Conservation (phyloP, 305 asterid species). For the Fraxinus paxiana region DNA sequence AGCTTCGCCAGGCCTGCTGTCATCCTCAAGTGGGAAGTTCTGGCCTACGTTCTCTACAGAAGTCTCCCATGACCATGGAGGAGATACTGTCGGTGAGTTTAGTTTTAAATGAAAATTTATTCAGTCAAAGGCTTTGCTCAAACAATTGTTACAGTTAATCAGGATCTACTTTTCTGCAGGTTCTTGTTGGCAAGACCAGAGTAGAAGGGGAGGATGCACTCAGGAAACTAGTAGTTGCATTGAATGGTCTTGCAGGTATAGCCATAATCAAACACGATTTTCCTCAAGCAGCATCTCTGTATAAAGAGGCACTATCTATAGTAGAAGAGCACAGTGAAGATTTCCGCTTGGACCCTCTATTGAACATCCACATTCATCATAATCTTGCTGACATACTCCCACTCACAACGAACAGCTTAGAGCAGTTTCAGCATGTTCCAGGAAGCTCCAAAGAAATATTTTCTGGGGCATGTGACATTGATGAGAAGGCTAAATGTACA, state of each 20-base stretch:
- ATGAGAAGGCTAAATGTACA: slow-evolving; percentile 29
- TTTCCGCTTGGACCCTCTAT: slow-evolving; percentile 88
- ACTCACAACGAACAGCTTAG: slow-evolving; percentile 31
- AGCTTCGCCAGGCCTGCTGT: slow-evolving; percentile 99
- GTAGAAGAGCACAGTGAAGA: slow-evolving; percentile 72
- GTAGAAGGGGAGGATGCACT: slow-evolving; percentile 96
- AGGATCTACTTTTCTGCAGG: slow-evolving; percentile 48
- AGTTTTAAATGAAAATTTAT: slow-evolving; percentile 17
- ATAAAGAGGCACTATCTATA: slow-evolving; percentile 73
- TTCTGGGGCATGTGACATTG: slow-evolving; percentile 29
- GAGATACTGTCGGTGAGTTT: slow-evolving; percentile 78
- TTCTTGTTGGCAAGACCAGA: slow-evolving; percentile 86
- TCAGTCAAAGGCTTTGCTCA: slow-evolving; percentile 12
- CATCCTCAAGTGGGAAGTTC: slow-evolving; percentile 99
- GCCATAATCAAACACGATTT: slow-evolving; percentile 76
- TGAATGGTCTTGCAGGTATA: slow-evolving; percentile 96
- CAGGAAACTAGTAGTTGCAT: slow-evolving; percentile 74
- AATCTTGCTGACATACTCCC: slow-evolving; percentile 76
- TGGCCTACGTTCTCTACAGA: slow-evolving; percentile 86
- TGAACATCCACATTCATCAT: slow-evolving; percentile 84
- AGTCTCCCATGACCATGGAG: slow-evolving; percentile 98
- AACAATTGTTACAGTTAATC: slow-evolving; percentile 15
- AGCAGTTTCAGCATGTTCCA: slow-evolving; percentile 29
- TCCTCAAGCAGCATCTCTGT: slow-evolving; percentile 64
- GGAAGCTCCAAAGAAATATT: slow-evolving; percentile 31